A percentile compares a stretch with the other conserved stretches of the same genome.
These are phyloP conservation scores for Aspergillus pseudotamarii DNA, from an alignment of 2,329 filamentous ascomycete genomes.

Conservation along the genomic window DNA sequence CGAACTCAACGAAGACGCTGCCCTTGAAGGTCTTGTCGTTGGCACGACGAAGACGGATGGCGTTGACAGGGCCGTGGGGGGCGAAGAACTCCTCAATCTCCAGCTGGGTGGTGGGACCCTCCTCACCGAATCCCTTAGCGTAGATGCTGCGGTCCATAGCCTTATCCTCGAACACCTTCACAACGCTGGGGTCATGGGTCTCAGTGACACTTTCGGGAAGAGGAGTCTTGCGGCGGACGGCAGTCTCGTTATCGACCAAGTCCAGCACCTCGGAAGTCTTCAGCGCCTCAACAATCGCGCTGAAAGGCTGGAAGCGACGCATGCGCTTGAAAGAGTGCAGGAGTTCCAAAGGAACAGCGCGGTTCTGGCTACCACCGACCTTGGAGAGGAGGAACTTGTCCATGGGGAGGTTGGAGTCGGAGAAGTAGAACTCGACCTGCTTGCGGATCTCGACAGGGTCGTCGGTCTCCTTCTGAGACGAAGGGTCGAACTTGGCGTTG, in stretches of 20 bases:
- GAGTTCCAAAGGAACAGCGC: slow-evolving; percentile 72
- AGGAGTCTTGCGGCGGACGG: slow-evolving; percentile 74
- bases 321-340: slow-evolving; percentile 93
- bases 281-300: slow-evolving; percentile 78
- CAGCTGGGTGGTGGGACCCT: slow-evolving; percentile 82
- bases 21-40: slow-evolving; percentile 82
- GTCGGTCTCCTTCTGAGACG: slow-evolving; percentile 67
- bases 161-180: slow-evolving; percentile 63
- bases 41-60: slow-evolving; percentile 82
- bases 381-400: slow-evolving; percentile 85
- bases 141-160: slow-evolving; percentile 78
- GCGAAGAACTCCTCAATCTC: slow-evolving; percentile 92
- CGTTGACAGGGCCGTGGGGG: slow-evolving; percentile 75
- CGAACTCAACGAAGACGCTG: slow-evolving; percentile 93
- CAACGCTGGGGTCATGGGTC: slow-evolving; percentile 58
- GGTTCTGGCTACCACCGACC: slow-evolving; percentile 75
- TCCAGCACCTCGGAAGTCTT: slow-evolving; percentile 74
- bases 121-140: slow-evolving; percentile 89
- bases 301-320: slow-evolving; percentile 89
- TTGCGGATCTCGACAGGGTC: slow-evolving; percentile 81
- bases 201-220: slow-evolving; percentile 56
- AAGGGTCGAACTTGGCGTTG: slow-evolving; percentile 73
- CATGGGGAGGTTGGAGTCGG: slow-evolving; percentile 82
- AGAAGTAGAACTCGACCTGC: slow-evolving; percentile 97
- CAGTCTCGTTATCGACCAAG: slow-evolving; percentile 72